Base-by-base conservation (phyloP, 164 flowering plant genomes). In the Umbilicus rupestris region DNA sequence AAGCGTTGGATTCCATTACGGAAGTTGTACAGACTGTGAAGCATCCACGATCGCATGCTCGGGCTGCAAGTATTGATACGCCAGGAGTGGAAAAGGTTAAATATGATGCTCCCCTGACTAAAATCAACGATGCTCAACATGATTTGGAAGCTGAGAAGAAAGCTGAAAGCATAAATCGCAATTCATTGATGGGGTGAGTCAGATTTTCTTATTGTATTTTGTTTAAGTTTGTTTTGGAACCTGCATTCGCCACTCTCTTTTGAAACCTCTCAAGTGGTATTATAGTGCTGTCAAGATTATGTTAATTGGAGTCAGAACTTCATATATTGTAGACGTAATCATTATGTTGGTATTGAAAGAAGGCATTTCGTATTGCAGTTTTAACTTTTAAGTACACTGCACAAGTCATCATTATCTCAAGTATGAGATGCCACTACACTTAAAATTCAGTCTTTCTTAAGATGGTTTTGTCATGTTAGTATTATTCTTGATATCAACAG, bases 21-120 rank as follows among this genome's bases (percentile, higher is more conserved):
- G 99, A 90, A 80, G 97, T 94, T 72, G 87, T 94, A 26, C 97
- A 94, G 63, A 88, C 93, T 49, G 76, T 94, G 60, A 91, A 82
- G 75, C 83, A 81, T 73, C 93, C 93, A 24, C 76, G 70, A 30
- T 67, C 83, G 58, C 87, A 78, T 29, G 68, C 2, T 60, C 79
- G 74, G 35, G 42, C 77, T 42, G 28, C 46, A 17, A 80, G 76
- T 69, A 39, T 70, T 66, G 82, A 75, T 19, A 62, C 65, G 20
- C 68, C 68, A 39, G 79, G 73, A 65, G 66, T 30, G 31, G 87
- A 81, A 26, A 83, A 76, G 29, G 71, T 76, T 62, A 76, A 73
- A 58, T 80, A 78, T 63, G 90, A 84, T 67, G 75, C 65, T 65
- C 62, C 74, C 63, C 81, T 82, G 44, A 81, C 84, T 24, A 71